A percentile compares a stretch with the other conserved stretches of the same genome.
Evolutionary conservation across 139 green algal genomes (phyloP).

Genomic region (Chlorella sp.): DNA sequence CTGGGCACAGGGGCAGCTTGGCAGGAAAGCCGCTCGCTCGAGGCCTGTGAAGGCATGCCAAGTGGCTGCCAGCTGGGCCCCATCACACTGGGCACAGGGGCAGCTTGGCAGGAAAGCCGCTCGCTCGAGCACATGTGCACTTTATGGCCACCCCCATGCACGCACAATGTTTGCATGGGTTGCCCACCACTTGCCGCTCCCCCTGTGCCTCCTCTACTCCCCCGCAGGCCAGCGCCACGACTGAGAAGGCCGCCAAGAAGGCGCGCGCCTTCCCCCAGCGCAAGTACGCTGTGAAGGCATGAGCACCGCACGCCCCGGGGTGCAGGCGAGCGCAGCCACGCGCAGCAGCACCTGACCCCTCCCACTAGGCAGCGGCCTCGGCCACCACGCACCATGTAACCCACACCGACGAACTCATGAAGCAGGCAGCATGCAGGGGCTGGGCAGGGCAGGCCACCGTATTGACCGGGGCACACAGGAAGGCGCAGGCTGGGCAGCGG

Average conservation of each 20-base stretch:
- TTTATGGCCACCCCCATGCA: neutral
- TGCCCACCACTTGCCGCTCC: neutral
- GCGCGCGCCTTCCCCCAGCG: slow-evolving; percentile 86
- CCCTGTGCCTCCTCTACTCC: neutral
- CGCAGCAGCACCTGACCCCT: neutral
- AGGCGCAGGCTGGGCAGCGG: neutral
- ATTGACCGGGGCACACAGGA: neutral
- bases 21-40: too few relatives aligned
- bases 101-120: neutral
- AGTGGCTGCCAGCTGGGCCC: too few relatives aligned
- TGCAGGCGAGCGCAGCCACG: neutral
- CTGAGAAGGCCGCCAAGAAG: slow-evolving; percentile 86
- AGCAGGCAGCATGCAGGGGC: neutral
- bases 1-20: neutral
- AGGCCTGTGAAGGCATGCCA: too few relatives aligned
- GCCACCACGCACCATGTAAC: slow-evolving; percentile 8
- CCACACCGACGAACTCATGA: too few relatives aligned
- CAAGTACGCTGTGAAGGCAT: slow-evolving; percentile 96
- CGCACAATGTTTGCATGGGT: neutral
- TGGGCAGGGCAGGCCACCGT: too few relatives aligned
- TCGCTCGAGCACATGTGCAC: neutral
- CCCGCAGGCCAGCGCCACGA: slow-evolving; percentile 78
- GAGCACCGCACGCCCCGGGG: slow-evolving; percentile 27
- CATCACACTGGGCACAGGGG: neutral
- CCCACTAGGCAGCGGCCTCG: slow-evolving; percentile 7